Evolutionary conservation across 345 rosid species (phyloP), one percentile per base, ranked within the genome.

Genomic region (Brassica nigra): DNA sequence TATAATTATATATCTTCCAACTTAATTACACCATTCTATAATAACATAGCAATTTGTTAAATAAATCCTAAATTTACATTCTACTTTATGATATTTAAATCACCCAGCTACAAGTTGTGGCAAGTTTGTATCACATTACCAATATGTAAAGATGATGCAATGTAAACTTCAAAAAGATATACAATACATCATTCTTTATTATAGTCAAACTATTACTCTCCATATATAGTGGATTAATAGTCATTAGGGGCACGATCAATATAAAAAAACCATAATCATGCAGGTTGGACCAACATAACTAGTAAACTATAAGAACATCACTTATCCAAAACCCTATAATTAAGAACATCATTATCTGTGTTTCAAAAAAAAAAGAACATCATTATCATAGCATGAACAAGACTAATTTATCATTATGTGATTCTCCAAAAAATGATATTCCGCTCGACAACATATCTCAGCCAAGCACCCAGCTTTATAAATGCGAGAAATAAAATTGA

Each of bases 21-120:
- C 8, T 28, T 61, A 28, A 28, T 29, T 27, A 28, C 3, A 61
- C 59, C 15, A 23, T 55, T 27, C 55, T 34, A n/a, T 9, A 9
- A 14, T 52, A 2, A 61, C 4, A 11, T 62, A n/a, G 15, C 16
- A 37, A 0, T 8, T 27, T 10, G 55, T 10, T 37, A 55, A 16
- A 39, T 0, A 29, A 55, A 68, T 1, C 10, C 59, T 68, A 39
- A 30, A 69, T 59, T 8, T 10, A 59, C 14, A 23, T 42, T 68
- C 5, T 39, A 39, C 8, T 8, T 68, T 18, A 28, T 33, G 4
- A 18, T 42, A 55, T n/a, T 33, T 44, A 20, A 52, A 52, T 54
- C 2, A 68, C 29, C 64, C 70, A 77, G 49, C 63, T 23, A 10
- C 66, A 71, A 64, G 81, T 52, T 78, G 66, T 78, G 71, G 66